A percentile compares a stretch with the other conserved stretches of the same genome.
Evolutionary conservation across 768 basidiomycete genomes (phyloP).

Genomic region (Panaeolus papilionaceus): DNA sequence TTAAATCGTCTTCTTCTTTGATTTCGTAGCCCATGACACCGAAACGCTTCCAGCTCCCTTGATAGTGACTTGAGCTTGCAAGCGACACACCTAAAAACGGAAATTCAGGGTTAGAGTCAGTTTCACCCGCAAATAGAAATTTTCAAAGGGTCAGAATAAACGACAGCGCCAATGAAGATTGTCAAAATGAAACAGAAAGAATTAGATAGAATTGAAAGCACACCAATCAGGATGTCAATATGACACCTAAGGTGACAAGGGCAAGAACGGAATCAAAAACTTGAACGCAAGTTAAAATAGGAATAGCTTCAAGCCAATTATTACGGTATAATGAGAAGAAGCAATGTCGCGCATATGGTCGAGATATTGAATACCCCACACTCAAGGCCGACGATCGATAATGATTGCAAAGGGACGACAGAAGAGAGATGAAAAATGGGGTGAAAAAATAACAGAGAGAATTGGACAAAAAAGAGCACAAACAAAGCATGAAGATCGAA

Average conservation of each 20-base stretch:
- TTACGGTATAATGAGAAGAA: not conserved
- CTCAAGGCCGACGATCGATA: not conserved
- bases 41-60: slow-evolving; percentile 46
- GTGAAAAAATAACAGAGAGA: not conserved
- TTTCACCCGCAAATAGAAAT: not conserved
- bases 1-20: slow-evolving; percentile 5
- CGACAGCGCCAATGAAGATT: not conserved
- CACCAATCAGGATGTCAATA: not conserved
- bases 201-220: slow-evolving; percentile 10
- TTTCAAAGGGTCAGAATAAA: not conserved
- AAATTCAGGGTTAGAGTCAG: slow-evolving; percentile 9
- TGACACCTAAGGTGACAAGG: not conserved
- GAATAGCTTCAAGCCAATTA: not conserved
- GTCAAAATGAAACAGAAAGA: slow-evolving; percentile 10
- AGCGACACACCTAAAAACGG: slow-evolving; percentile 40
- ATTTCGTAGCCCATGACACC: slow-evolving; percentile 41
- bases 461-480: not conserved
- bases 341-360: not conserved
- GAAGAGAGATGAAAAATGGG: not conserved
- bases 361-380: not conserved
- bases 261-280: not conserved
- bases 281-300: not conserved
- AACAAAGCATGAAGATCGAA: not conserved
- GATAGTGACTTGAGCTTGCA: slow-evolving; percentile 45
- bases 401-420: not conserved